Base-by-base conservation (phyloP, 139 green algal species). In the Axilococcus clingmanii region DNA sequence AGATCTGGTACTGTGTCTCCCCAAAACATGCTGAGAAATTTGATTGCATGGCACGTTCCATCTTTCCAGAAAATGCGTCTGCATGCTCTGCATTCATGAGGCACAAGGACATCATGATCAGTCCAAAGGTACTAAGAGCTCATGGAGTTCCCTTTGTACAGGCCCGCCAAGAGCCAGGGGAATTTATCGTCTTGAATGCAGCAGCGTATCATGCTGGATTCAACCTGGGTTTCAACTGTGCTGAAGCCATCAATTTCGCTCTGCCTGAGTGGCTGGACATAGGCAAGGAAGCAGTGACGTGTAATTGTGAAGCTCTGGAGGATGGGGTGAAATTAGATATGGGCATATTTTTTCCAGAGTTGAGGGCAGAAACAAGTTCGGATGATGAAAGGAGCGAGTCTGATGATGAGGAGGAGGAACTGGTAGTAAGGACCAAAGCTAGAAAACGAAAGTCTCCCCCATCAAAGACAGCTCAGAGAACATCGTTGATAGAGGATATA, bases 141-240 rank as follows among this genome's bases (percentile, higher is more conserved):
- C 30, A 82, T 24, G 52, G 53, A 51, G 71, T 88, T 34, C 65
- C 57, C 0, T 45, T 80, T 6, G 29, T 73, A 38, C 63, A 66
- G 57, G 55, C 69, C 1, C 50, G 57, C 20, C 77, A 88, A 68
- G 42, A 80, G 54, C 55, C 48, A 4, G 77, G 66, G 7, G 80
- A 94, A 59, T 94, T 91, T 47, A 62, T 94, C 5, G 77, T 94
- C 37, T 78, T 81, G 36, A 87, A 79, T 59, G 72, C 83, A 8
- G 76, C 78, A 45, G 59, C 68, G 29, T 73, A 74, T 58, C 80
- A 89, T 40, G 52, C 73, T 14, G 80, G 81, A 25, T 89, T 81
- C 70, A 89, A 89, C 50, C 49, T 66, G 15, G 80, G 80, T 6
- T 89, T 75, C 63, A 89, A 89, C 61, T 87, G 76, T 43, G 80